Conservation (phyloP, 2,329 filamentous ascomycete genomes). For the Polytolypa hystricis region DNA sequence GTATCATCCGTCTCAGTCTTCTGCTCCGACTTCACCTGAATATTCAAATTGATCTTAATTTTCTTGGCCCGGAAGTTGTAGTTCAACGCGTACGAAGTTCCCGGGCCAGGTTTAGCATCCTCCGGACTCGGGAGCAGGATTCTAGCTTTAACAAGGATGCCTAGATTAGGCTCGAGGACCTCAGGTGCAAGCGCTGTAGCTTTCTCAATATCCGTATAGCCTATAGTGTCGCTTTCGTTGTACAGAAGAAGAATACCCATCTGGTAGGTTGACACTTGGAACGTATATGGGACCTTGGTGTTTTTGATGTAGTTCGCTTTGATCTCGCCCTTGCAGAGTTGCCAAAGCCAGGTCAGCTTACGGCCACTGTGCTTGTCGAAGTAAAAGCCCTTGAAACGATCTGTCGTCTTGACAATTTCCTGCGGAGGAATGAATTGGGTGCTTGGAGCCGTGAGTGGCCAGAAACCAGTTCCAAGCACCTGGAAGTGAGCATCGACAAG, state of each 20-base stretch:
- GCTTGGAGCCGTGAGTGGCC: conserved; percentile 78
- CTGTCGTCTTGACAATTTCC: conserved; percentile 75
- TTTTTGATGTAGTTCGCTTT: conserved; percentile 86
- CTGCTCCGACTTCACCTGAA: conserved; percentile 86
- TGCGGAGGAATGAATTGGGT: conserved; percentile 81
- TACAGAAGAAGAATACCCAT: conserved; percentile 94
- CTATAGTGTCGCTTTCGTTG: conserved; percentile 77
- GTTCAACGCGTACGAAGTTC: conserved; percentile 75
- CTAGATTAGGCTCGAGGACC: conserved; percentile 73
- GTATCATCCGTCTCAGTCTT: conserved; percentile 96
- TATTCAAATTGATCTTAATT: conserved; percentile 90
- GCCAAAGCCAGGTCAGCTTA: conserved; percentile 97
- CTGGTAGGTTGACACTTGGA: conserved; percentile 95
- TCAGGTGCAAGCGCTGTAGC: conserved; percentile 72
- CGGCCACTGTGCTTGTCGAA: conserved; percentile 92
- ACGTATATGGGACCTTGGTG: conserved; percentile 84
- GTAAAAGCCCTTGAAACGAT: conserved; percentile 85
- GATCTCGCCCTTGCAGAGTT: conserved; percentile 93
- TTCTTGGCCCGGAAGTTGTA: conserved; percentile 98
- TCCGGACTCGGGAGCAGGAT: conserved; percentile 64
- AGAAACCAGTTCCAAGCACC: conserved; percentile 91
- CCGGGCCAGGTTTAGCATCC: conserved; percentile 63
- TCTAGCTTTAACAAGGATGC: conserved; percentile 85
- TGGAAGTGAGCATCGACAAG: conserved; percentile 80
- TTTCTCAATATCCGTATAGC: conserved; percentile 77